Conservation (phyloP, 108 stramenopile species). For the Skeletonema grethae region DNA sequence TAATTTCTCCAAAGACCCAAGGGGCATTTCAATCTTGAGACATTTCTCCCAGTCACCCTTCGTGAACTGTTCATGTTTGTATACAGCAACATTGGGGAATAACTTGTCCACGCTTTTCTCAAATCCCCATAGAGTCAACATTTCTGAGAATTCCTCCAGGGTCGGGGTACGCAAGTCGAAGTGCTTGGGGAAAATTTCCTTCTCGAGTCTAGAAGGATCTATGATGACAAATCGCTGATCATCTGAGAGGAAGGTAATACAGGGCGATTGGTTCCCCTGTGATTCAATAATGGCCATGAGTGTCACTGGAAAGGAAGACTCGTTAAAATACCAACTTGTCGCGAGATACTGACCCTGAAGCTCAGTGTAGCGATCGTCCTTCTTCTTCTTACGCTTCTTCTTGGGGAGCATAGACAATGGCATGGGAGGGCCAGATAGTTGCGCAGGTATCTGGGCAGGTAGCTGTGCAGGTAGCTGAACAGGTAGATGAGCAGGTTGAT, state of each 20-base stretch:
- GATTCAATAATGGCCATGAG: constrained; percentile 7
- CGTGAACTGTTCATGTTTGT: constrained; percentile 63
- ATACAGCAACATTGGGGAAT: constrained; percentile 60
- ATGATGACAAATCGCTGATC: not conserved
- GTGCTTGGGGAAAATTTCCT: constrained; percentile 1
- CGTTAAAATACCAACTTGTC: constrained; percentile 4
- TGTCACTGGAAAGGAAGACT: constrained; percentile 2
- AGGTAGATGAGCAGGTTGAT: not conserved
- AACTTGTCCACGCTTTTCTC: constrained; percentile 13
- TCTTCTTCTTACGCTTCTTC: constrained; percentile 4
- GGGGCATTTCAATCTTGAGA: constrained; percentile 32
- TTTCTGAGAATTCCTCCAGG: not conserved
- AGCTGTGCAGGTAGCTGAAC: too few relatives aligned
- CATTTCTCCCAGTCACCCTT: constrained; percentile 58
- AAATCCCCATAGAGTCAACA: constrained; percentile 23
- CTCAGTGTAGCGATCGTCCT: not conserved
- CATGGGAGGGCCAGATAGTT: not conserved
- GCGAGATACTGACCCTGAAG: constrained; percentile 1
- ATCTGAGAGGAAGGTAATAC: constrained; percentile 8
- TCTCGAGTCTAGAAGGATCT: not conserved
- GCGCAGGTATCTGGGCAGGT: not conserved
- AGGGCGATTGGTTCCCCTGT: not conserved
- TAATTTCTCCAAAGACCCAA: not conserved
- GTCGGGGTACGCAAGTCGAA: not conserved
- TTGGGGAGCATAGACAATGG: constrained; percentile 2